Evolutionary conservation across 2,329 filamentous ascomycete species (phyloP), one percentile per base, ranked within the genome.

Genomic region (Curvularia verruculosa): DNA sequence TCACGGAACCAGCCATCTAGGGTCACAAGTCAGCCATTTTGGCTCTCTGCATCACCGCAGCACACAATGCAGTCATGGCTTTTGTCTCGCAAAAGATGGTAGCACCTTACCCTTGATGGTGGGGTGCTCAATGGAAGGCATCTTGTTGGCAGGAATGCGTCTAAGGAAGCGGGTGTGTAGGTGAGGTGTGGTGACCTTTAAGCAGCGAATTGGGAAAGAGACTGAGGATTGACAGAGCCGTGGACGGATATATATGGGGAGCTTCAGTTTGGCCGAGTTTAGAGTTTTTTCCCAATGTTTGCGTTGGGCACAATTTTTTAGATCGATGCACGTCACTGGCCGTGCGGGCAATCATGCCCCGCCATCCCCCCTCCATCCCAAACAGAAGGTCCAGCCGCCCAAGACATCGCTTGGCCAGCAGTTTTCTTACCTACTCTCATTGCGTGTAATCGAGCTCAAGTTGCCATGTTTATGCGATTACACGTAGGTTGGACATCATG

Each of bases 1-100:
- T 99, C 95, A 80, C 92, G 91, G 89, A 99, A 99, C 95, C 95
- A 99, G 83, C 94, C 95, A 96, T 98, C 95, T 96, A 69, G 56
- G 56, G 49, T 53, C 3, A n/a, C 23, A 26, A 40, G 55, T 62
- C 41, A 50, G 39, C 36, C 9, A 36, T 31, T n/a, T 56, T 8
- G 15, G 28, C 24, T 19, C n/a, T 19, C 5, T 9, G 3, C 19
- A 29, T n/a, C n/a, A 29, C 8, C 26, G 21, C 8, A 24, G 19
- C 12, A 31, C 24, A 29, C n/a, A 34, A 51, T n/a, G 7, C 29
- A 36, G 29, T 45, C 31, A 8, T 19, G 28, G 19, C 21, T 40
- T 28, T 5, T 18, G 12, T 10, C 10, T 26, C 13, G 43, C 13
- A 9, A 41, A 13, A 13, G 43, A 6, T n/a, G 19, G n/a, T 13